phyloP scores from a whole-genome alignment of 805 yeast species.

The Ogataea nonfermentans region DNA sequence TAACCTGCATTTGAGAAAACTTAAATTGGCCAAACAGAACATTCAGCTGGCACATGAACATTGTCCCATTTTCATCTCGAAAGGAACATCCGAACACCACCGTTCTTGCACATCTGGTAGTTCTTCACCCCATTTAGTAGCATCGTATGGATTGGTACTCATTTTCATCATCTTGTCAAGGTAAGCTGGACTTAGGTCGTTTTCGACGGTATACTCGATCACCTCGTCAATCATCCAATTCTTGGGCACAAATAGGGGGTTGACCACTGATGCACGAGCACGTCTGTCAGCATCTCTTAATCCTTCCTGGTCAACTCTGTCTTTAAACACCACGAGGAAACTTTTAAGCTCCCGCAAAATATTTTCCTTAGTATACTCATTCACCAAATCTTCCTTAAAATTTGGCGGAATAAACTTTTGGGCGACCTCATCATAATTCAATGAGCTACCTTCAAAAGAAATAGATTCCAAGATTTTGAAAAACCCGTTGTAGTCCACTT shows the following conservation, averaged over 20 bases:
- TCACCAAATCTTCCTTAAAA: slow-evolving; percentile 27
- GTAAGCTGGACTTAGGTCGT: slow-evolving; percentile 47
- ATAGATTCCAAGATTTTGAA: slow-evolving; percentile 61
- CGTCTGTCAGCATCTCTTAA: slow-evolving; percentile 40
- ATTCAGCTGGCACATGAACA: slow-evolving; percentile 64
- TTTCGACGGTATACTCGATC: slow-evolving; percentile 53
- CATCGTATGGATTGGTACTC: slow-evolving; percentile 75
- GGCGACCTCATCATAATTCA: slow-evolving; percentile 33
- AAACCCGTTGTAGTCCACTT: slow-evolving; percentile 77
- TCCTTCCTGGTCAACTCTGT: slow-evolving; percentile 36
- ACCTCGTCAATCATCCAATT: slow-evolving; percentile 88
- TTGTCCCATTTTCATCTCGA: slow-evolving; percentile 58
- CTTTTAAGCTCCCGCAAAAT: slow-evolving; percentile 38
- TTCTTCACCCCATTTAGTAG: slow-evolving; percentile 63
- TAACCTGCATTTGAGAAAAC: too few species aligned
- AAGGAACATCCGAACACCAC: slow-evolving; percentile 53
- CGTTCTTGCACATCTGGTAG: slow-evolving; percentile 63
- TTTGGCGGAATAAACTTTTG: slow-evolving; percentile 29
- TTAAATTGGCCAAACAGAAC: not conserved
- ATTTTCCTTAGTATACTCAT: slow-evolving; percentile 36
- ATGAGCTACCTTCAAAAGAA: slow-evolving; percentile 31
- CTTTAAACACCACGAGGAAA: slow-evolving; percentile 55
- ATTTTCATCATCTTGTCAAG: slow-evolving; percentile 64
- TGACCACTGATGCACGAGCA: slow-evolving; percentile 43
- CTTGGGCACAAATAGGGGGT: slow-evolving; percentile 81